A percentile compares a stretch with the other conserved stretches of the same genome.
These are phyloP conservation scores for Bremia lactucae DNA, from an alignment of 352 stramenopile species.

Conservation along the genomic window DNA sequence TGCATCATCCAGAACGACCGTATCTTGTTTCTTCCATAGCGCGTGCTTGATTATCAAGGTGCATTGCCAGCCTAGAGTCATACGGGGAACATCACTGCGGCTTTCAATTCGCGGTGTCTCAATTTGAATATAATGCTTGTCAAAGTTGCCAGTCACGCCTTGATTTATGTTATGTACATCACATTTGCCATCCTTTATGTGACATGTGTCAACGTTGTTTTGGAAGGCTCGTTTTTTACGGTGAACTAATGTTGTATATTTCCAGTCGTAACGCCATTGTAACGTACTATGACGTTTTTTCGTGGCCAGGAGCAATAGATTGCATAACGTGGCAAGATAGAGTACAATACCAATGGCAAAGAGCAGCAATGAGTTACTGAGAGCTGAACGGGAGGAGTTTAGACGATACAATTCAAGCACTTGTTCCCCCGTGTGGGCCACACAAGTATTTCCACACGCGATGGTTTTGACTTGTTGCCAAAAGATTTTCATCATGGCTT, in stretches of 20 bases:
- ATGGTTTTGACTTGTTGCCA: conserved; percentile 30
- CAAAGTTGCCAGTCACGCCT: not conserved
- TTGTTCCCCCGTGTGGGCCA: conserved; percentile 20
- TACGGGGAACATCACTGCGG: conserved; percentile 7
- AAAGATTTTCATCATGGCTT: conserved; percentile 38
- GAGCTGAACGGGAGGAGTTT: conserved; percentile 21
- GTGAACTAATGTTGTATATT: conserved; percentile 10
- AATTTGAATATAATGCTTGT: conserved; percentile 28
- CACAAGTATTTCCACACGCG: conserved; percentile 28
- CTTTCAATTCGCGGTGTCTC: conserved; percentile 19
- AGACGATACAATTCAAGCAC: conserved; percentile 44
- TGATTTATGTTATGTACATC: too few relatives aligned
- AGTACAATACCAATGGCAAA: conserved; percentile 25
- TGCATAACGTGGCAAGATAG: conserved; percentile 27
- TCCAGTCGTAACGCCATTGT: conserved; percentile 25
- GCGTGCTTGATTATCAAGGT: too few relatives aligned
- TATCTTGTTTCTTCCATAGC: not conserved
- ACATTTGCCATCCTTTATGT: too few relatives aligned
- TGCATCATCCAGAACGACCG: conserved; percentile 16
- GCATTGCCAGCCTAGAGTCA: conserved; percentile 26
- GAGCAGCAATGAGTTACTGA: conserved; percentile 27
- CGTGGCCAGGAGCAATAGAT: conserved; percentile 13
- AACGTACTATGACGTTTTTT: conserved; percentile 16
- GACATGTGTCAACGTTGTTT: too few relatives aligned
- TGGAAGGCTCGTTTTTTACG: conserved; percentile 10